A percentile compares a stretch with the other conserved stretches of the same genome.
phyloP scores from a whole-genome alignment of 805 yeast species.

The Candida silvatica region DNA sequence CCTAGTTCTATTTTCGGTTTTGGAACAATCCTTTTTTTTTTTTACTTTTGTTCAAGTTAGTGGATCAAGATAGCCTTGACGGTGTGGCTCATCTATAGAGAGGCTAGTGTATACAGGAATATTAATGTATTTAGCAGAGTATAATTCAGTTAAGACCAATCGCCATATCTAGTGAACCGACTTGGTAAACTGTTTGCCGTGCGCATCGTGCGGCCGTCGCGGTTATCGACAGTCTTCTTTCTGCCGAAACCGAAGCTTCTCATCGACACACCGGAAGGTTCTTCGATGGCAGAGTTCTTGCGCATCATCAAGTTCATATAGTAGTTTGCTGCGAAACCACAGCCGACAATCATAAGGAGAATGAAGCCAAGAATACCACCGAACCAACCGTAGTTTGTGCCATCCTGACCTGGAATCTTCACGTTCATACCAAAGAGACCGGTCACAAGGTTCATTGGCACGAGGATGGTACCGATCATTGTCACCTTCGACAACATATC shows the following conservation, averaged over 20 bases:
- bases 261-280: constrained; percentile 16
- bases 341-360: constrained; percentile 14
- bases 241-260: constrained; percentile 23
- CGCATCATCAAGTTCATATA: constrained; percentile 17
- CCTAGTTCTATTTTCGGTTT: constrained; percentile 35
- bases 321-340: constrained; percentile 15
- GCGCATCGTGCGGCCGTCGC: constrained; percentile 15
- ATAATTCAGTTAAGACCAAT: constrained; percentile 14
- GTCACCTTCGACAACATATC: constrained; percentile 86
- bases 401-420: constrained; percentile 59
- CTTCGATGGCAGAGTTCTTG: constrained; percentile 5
- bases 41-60: neutral
- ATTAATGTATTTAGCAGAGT: too few relatives aligned
- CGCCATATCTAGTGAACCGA: constrained; percentile 23
- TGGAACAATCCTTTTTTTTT: constrained; percentile 18
- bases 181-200: constrained; percentile 24
- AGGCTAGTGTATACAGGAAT: too few relatives aligned
- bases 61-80: neutral
- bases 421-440: constrained; percentile 98
- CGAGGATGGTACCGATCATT: constrained; percentile 77
- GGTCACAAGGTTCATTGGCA: constrained; percentile 84
- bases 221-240: constrained; percentile 8
- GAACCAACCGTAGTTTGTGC: constrained; percentile 44
- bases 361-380: constrained; percentile 26
- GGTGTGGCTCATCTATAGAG: too few relatives aligned